A percentile compares a stretch with the other conserved stretches of the same genome.
phyloP scores from a whole-genome alignment of 2,329 filamentous ascomycete genomes.

The Aspergillus japonicus region DNA sequence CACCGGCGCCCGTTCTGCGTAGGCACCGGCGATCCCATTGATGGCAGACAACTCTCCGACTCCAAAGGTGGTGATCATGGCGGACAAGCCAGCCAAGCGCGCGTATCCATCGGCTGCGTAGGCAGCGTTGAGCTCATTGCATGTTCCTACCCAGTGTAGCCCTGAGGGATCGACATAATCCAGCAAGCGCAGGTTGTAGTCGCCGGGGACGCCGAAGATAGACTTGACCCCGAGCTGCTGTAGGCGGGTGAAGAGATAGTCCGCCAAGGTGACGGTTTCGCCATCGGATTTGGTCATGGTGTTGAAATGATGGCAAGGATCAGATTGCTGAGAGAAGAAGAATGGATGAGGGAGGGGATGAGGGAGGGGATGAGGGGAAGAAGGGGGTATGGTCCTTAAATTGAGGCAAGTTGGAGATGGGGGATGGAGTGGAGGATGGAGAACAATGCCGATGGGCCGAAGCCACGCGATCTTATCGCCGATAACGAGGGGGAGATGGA shows the following conservation, averaged over 20 bases:
- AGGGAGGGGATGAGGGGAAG: neutral
- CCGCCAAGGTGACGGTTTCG: conserved; percentile 27
- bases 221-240: conserved; percentile 64
- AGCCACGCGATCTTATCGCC: neutral
- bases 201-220: conserved; percentile 65
- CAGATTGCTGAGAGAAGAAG: neutral
- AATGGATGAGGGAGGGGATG: neutral
- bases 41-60: conserved; percentile 67
- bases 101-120: conserved; percentile 37
- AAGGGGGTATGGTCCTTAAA: neutral
- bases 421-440: no score
- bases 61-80: conserved; percentile 46
- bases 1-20: conserved; percentile 69
- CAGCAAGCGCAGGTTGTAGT: conserved; percentile 68
- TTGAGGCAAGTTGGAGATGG: neutral
- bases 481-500: neutral
- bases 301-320: neutral
- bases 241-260: conserved; percentile 65
- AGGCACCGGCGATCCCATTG: conserved; percentile 71
- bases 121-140: conserved; percentile 71
- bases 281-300: neutral
- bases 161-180: conserved; percentile 63
- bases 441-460: neutral
- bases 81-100: conserved; percentile 27
- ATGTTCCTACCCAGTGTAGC: conserved; percentile 64